These are phyloP conservation scores for Elaeis guineensis DNA, from an alignment of 176 grass and related monocot genomes.

Conservation along the genomic window DNA sequence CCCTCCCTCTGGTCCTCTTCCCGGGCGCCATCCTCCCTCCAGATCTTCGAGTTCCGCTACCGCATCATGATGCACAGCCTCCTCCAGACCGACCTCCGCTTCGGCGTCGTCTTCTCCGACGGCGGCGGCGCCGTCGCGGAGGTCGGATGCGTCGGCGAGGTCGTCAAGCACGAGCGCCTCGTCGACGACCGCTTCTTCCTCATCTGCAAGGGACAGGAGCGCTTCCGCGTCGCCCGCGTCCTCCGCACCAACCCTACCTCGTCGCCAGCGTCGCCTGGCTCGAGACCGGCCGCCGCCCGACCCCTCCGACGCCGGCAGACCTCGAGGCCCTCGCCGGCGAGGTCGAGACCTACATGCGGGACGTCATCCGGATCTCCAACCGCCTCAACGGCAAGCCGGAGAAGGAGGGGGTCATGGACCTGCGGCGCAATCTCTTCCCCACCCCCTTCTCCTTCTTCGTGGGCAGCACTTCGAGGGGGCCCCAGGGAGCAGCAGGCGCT, in stretches of 20 bases:
- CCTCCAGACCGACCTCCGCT: constrained; percentile 80
- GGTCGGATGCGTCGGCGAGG: constrained; percentile 85
- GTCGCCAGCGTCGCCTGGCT: constrained; percentile 92
- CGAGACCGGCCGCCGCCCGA: constrained; percentile 81
- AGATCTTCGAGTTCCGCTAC: constrained; percentile 99
- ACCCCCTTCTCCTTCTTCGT: constrained; percentile 98
- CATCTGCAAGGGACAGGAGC: constrained; percentile 98
- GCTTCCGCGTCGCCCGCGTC: constrained; percentile 67
- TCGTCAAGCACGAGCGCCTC: constrained; percentile 93
- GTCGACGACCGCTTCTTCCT: constrained; percentile 97
- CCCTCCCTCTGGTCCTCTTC: constrained; percentile 92
- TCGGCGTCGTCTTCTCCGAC: constrained; percentile 52
- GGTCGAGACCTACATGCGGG: constrained; percentile 79
- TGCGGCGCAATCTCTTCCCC: constrained; percentile 70
- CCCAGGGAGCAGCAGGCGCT: constrained; percentile 87
- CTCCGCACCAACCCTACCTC: constrained; percentile 74
- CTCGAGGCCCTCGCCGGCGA: constrained; percentile 66
- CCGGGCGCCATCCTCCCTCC: constrained; percentile 71
- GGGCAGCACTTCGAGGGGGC: constrained; percentile 84
- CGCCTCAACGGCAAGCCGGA: constrained; percentile 85
- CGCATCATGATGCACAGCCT: constrained; percentile 98
- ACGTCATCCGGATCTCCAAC: constrained; percentile 93
- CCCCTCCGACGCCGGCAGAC: constrained; percentile 42
- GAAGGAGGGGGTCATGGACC: constrained; percentile 50
- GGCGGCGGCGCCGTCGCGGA: constrained; percentile 39